Evolutionary conservation across 208 protist genomes (phyloP).

Genomic region (Acanthamoeba castellanii): DNA sequence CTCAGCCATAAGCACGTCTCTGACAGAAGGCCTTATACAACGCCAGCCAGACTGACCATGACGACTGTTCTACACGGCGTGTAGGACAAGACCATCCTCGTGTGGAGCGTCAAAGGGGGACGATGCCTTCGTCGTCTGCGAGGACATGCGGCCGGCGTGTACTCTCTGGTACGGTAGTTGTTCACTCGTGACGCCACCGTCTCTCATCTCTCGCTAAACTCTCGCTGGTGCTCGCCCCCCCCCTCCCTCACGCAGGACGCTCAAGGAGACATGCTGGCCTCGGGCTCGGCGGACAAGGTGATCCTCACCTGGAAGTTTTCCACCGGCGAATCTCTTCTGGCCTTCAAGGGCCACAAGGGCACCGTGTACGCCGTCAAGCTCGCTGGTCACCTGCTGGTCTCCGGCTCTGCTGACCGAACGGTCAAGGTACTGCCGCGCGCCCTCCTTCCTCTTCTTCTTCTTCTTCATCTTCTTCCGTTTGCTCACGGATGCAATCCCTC

Average conservation of each 20-base stretch:
- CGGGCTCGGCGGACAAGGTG: conserved; percentile 73
- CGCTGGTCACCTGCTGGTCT: conserved; percentile 44
- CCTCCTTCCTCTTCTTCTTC: not conserved
- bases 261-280: conserved; percentile 66
- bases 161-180: not conserved
- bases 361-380: conserved; percentile 74
- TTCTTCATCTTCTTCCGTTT: not conserved
- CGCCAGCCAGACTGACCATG: not conserved
- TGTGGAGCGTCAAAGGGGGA: conserved; percentile 54
- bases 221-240: not conserved
- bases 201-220: not conserved
- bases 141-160: conserved; percentile 56
- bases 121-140: conserved; percentile 35
- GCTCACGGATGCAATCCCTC: not conserved
- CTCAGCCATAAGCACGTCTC: no score
- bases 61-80: not conserved
- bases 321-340: conserved; percentile 56
- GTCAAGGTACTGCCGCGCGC: conserved; percentile 20
- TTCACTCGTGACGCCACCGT: not conserved
- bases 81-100: conserved; percentile 71
- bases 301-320: conserved; percentile 73
- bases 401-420: conserved; percentile 69
- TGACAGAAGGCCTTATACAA: not conserved
- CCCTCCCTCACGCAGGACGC: not conserved
- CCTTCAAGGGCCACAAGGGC: conserved; percentile 69